phyloP scores from a whole-genome alignment of 371 early-diverging fungal genomes.

The Rhizopus delemar region DNA sequence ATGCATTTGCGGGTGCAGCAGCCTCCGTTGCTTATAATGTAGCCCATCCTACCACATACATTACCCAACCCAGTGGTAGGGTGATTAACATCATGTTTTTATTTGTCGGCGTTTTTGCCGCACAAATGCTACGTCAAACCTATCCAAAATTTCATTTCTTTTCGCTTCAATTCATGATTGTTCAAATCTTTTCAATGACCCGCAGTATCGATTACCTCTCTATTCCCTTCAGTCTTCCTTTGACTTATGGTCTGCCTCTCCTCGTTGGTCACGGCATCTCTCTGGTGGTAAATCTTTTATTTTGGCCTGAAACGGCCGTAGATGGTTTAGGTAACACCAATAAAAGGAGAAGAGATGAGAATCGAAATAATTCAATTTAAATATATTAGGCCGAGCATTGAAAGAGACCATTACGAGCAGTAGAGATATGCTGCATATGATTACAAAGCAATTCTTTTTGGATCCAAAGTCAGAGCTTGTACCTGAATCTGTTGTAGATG shows the following conservation, averaged over 20 bases:
- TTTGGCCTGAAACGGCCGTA: constrained; percentile 57
- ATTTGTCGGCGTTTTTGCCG: constrained; percentile 32
- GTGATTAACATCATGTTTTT: constrained; percentile 29
- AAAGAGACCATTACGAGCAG: constrained; percentile 45
- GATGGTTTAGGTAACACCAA: constrained; percentile 41
- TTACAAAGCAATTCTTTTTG: constrained; percentile 49
- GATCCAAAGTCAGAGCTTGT: constrained; percentile 40
- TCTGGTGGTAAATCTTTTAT: constrained; percentile 38
- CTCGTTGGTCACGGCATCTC: constrained; percentile 31
- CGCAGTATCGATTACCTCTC: constrained; percentile 18
- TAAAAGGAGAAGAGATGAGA: neutral
- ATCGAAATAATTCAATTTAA: neutral
- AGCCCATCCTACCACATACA: constrained; percentile 17
- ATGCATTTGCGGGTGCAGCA: constrained; percentile 40
- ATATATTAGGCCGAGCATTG: constrained; percentile 36
- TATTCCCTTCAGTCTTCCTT: constrained; percentile 26
- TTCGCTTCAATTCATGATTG: constrained; percentile 40
- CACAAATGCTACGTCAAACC: constrained; percentile 33
- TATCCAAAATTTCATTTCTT: constrained; percentile 43
- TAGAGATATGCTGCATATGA: constrained; percentile 45
- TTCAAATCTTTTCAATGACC: constrained; percentile 35
- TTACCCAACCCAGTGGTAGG: constrained; percentile 17
- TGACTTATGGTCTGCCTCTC: constrained; percentile 33
- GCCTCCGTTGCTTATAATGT: constrained; percentile 39
- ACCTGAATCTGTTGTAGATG: constrained; percentile 34